These are phyloP conservation scores for Epichloe uncinata DNA, from an alignment of 2,329 filamentous ascomycete species.

Conservation along the genomic window DNA sequence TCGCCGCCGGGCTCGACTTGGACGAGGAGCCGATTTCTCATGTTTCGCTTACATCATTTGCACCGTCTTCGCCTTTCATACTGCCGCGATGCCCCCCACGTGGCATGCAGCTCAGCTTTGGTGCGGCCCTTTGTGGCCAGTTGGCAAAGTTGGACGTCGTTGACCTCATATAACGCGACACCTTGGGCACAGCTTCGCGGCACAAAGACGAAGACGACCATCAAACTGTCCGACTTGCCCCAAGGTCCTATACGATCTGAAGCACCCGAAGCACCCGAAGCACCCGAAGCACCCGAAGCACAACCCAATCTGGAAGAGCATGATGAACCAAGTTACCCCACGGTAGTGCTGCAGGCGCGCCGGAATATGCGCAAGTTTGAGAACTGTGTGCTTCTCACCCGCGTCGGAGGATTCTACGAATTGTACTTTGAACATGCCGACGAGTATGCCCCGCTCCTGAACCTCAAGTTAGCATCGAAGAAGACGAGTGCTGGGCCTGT, in stretches of 20 bases:
- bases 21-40: background rate
- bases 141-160: background rate
- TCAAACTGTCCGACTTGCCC: slow-evolving; percentile 43
- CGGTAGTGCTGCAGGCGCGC: slow-evolving; percentile 75
- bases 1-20: background rate
- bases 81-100: background rate
- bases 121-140: background rate
- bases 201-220: slow-evolving; percentile 40
- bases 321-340: slow-evolving; percentile 53
- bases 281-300: slow-evolving; percentile 11
- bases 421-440: slow-evolving; percentile 94
- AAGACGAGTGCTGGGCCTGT: slow-evolving; percentile 69
- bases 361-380: slow-evolving; percentile 84
- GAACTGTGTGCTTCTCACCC: slow-evolving; percentile 81
- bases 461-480: slow-evolving; percentile 73
- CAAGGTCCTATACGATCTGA: slow-evolving; percentile 30
- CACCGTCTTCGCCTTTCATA: slow-evolving; percentile 3
- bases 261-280: slow-evolving; percentile 9
- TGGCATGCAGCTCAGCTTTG: background rate
- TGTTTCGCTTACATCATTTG: slow-evolving; percentile 8
- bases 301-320: slow-evolving; percentile 24
- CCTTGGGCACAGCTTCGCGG: slow-evolving; percentile 21
- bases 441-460: slow-evolving; percentile 72
- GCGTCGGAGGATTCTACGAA: slow-evolving; percentile 95
- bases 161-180: background rate